Conservation (phyloP, 2,329 filamentous ascomycete genomes). For the Penicillium sp. region DNA sequence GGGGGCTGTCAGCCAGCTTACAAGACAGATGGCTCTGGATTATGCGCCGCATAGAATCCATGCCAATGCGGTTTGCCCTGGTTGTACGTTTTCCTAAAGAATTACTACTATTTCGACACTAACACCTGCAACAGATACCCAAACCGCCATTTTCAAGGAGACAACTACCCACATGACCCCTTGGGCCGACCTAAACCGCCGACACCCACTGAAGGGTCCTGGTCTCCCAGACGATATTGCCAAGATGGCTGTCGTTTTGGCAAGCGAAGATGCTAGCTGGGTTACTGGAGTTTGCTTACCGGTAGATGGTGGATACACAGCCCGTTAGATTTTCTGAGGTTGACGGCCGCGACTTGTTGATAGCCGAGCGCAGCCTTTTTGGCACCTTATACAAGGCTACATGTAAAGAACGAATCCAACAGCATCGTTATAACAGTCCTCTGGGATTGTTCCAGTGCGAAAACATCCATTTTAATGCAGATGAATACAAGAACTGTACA, state of each 20-base stretch:
- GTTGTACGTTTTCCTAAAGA: conserved; percentile 31
- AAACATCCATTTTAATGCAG: neutral
- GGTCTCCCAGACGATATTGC: conserved; percentile 37
- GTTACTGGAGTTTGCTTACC: conserved; percentile 45
- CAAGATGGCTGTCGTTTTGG: conserved; percentile 45
- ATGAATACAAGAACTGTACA: neutral
- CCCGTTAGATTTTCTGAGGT: conserved; percentile 10
- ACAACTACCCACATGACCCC: conserved; percentile 17
- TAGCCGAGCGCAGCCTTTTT: neutral
- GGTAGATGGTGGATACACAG: conserved; percentile 47
- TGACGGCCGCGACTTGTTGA: neutral
- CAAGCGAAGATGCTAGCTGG: conserved; percentile 49
- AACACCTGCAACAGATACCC: conserved; percentile 16
- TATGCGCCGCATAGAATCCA: conserved; percentile 52
- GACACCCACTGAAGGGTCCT: conserved; percentile 30
- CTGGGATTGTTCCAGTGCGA: neutral
- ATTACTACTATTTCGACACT: neutral
- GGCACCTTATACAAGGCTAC: neutral
- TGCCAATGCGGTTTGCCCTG: conserved; percentile 55
- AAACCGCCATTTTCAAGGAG: conserved; percentile 27
- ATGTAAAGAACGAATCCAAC: neutral
- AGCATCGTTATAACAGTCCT: neutral
- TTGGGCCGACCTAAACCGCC: conserved; percentile 17
- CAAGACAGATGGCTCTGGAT: conserved; percentile 50
- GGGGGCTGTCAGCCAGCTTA: conserved; percentile 52